phyloP scores from a whole-genome alignment of 768 basidiomycete genomes.

The Tubosaeta sp. region DNA sequence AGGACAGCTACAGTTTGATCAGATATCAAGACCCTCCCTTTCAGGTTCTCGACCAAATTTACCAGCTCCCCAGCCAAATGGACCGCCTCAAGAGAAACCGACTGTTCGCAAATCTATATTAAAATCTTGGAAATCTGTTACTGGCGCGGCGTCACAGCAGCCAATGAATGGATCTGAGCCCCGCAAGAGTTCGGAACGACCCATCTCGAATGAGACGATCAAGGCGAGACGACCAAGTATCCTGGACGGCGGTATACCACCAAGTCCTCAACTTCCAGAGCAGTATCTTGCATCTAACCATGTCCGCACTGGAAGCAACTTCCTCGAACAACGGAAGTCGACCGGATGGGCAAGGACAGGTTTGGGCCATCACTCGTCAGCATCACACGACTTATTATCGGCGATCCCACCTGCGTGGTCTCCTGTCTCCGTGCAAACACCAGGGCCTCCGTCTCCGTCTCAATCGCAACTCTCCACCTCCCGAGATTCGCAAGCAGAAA shows the following conservation, averaged over 20 bases:
- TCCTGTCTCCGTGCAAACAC: constrained; percentile 12
- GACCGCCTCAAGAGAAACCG: constrained; percentile 38
- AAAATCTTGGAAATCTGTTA: constrained; percentile 56
- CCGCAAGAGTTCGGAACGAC: constrained; percentile 39
- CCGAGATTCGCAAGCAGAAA: constrained; percentile 28
- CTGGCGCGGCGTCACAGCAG: constrained; percentile 31
- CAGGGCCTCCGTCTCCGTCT: constrained; percentile 26
- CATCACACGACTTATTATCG: constrained; percentile 29
- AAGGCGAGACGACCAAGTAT: constrained; percentile 46
- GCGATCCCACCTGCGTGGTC: constrained; percentile 7
- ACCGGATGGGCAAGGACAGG: constrained; percentile 17
- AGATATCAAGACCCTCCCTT: constrained; percentile 46
- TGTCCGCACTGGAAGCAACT: constrained; percentile 28
- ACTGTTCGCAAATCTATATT: constrained; percentile 66
- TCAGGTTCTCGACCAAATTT: constrained; percentile 30
- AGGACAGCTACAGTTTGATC: constrained; percentile 63
- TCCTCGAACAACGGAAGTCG: constrained; percentile 27
- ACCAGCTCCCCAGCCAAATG: constrained; percentile 13
- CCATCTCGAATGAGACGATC: constrained; percentile 31
- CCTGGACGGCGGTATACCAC: constrained; percentile 46
- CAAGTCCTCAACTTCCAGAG: constrained; percentile 59
- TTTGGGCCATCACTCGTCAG: constrained; percentile 18
- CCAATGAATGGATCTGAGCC: constrained; percentile 29
- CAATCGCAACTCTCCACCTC: constrained; percentile 25
- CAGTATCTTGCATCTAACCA: constrained; percentile 38